A percentile compares a stretch with the other conserved stretches of the same genome.
Conservation (phyloP, 1,284 basidiomycete genomes). For the Kwoniella shivajii region DNA sequence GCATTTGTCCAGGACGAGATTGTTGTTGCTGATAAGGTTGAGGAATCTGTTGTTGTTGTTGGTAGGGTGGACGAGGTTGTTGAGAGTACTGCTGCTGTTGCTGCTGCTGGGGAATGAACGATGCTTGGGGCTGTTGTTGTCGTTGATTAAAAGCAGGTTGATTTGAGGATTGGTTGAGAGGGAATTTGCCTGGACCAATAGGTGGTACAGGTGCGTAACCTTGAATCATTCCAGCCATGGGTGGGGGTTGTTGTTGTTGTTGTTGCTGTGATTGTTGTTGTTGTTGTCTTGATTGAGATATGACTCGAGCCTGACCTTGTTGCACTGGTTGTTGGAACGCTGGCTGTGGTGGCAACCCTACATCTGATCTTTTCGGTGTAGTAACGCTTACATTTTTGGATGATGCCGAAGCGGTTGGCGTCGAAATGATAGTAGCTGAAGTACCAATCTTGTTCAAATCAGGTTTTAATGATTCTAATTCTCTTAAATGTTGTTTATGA, state of each 20-base stretch:
- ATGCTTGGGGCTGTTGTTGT: background rate
- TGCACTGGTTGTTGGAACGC: too few species aligned
- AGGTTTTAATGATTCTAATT: conserved; percentile 77
- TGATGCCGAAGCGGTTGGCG: conserved; percentile 1
- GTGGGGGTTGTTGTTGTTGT: conserved; percentile 1
- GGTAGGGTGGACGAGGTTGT: background rate
- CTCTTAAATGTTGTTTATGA: conserved; percentile 80
- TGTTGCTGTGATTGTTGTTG: conserved; percentile 5
- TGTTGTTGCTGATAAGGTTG: background rate
- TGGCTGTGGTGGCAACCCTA: background rate
- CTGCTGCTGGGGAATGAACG: background rate
- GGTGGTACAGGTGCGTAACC: conserved; percentile 1
- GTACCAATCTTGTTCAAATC: conserved; percentile 61
- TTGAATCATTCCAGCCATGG: background rate
- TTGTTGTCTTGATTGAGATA: conserved; percentile 1
- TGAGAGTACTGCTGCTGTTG: background rate
- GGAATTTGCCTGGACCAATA: background rate
- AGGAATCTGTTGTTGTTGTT: background rate
- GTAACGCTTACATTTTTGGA: background rate
- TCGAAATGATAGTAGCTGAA: conserved; percentile 1
- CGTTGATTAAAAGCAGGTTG: background rate
- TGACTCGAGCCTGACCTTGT: too few species aligned
- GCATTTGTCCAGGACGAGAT: too few species aligned
- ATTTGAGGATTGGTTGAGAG: background rate
- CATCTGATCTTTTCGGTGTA: conserved; percentile 7